A percentile compares a stretch with the other conserved stretches of the same genome.
phyloP scores from a whole-genome alignment of 495 filamentous ascomycete species.

The Tuber indicum region DNA sequence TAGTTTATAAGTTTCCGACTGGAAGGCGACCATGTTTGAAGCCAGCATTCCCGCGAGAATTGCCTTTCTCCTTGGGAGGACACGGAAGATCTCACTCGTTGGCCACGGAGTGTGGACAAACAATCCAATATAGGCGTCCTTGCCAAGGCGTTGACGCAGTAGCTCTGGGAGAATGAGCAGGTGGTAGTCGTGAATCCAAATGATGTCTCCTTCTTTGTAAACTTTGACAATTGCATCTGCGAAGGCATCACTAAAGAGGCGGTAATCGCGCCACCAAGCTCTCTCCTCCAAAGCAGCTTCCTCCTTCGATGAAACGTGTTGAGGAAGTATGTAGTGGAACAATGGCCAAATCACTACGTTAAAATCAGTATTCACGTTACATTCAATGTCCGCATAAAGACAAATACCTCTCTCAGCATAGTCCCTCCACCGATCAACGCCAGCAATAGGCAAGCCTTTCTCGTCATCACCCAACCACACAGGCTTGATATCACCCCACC shows the following conservation, averaged over 20 bases:
- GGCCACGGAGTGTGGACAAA: slow-evolving; percentile 90
- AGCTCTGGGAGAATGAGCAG: slow-evolving; percentile 78
- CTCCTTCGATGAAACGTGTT: slow-evolving; percentile 61
- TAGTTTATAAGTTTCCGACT: slow-evolving; percentile 83
- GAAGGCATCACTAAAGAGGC: slow-evolving; percentile 77
- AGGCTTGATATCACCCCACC: slow-evolving; percentile 61
- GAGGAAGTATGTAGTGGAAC: slow-evolving; percentile 86
- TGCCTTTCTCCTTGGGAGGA: slow-evolving; percentile 77
- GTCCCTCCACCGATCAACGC: slow-evolving; percentile 74
- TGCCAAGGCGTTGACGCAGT: slow-evolving; percentile 66
- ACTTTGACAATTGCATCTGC: slow-evolving; percentile 75
- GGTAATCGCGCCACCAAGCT: slow-evolving; percentile 83
- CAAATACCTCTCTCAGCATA: slow-evolving; percentile 73
- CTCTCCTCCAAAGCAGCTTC: slow-evolving; percentile 60
- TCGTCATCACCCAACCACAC: slow-evolving; percentile 76
- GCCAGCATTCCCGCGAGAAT: slow-evolving; percentile 80
- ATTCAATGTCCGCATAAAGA: not conserved
- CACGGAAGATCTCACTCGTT: slow-evolving; percentile 85
- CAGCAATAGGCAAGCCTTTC: slow-evolving; percentile 64
- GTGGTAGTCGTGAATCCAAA: slow-evolving; percentile 89
- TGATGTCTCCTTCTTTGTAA: slow-evolving; percentile 83
- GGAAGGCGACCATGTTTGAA: slow-evolving; percentile 85
- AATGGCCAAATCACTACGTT: slow-evolving; percentile 61
- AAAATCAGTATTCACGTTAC: slow-evolving; percentile 17
- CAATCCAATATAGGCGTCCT: slow-evolving; percentile 82